A percentile compares a stretch with the other conserved stretches of the same genome.
Evolutionary conservation across 202 grass and related monocot genomes (phyloP).

Genomic region (Bolboschoenoplectus hybrid): DNA sequence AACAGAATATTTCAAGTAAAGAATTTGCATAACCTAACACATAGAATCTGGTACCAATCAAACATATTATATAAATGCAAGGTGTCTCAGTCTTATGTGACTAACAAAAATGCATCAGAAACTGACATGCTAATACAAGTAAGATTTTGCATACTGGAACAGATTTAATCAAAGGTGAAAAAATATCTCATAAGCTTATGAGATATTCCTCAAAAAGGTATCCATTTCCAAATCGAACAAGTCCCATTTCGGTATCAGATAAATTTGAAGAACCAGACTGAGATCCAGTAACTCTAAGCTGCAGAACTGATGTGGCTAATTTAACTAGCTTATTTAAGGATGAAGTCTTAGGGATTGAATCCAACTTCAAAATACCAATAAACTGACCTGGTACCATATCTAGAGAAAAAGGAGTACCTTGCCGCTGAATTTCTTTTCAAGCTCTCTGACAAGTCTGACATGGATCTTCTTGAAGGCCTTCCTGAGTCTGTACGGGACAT

Average conservation of each 20-base stretch:
- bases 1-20: too few relatives aligned
- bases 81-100: background rate
- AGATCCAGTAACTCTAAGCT: background rate
- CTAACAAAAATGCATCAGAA: background rate
- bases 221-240: too few relatives aligned
- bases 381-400: background rate
- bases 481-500: constrained; percentile 62
- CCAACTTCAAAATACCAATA: background rate
- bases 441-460: constrained; percentile 59
- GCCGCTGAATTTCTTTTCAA: constrained; percentile 74
- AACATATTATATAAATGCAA: background rate
- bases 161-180: background rate
- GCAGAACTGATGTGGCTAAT: background rate
- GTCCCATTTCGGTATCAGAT: too few relatives aligned
- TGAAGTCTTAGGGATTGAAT: background rate
- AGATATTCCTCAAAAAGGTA: too few relatives aligned
- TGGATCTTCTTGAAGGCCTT: constrained; percentile 68
- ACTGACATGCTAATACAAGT: background rate
- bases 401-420: constrained; percentile 40
- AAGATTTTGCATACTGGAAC: background rate
- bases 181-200: background rate
- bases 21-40: too few relatives aligned
- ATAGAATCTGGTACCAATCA: background rate
- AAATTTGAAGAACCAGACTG: background rate
- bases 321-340: background rate